Base-by-base conservation (phyloP, 257 asterid genomes). In the Schizonepeta tenuifolia region DNA sequence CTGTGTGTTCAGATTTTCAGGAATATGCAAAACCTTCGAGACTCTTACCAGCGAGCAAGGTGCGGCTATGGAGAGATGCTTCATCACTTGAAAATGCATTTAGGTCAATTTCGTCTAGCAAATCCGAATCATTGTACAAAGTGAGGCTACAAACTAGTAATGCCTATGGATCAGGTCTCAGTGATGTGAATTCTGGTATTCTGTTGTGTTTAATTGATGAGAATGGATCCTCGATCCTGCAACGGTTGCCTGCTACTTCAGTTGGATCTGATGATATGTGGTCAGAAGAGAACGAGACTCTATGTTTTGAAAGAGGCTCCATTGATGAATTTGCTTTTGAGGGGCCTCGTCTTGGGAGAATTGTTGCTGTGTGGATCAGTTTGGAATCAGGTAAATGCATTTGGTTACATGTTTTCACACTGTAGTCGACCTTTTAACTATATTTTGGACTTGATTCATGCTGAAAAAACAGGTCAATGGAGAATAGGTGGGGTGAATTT, bases 291-390 rank as follows among this genome's bases (percentile, higher is more conserved):
- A 26, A 60, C 6, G 89, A 82, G 56, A 28, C 47, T 62, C 78
- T 87, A 73, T 87, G 74, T 77, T 89, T 91, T 71, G 91, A 80
- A 78, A 77, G 88, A 80, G 96, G 96, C 77, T 73, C 83, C 1
- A 26, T 77, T 43, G 90, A 89, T 77, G 97, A 93, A 79, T 93
- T 87, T 78, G n/a, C 83, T 17, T 87, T 93, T 24, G 86, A 81
- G 62, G 98, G 96, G 55, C 96, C 92, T 59, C 58, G 72, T 65
- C 97, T 93, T 67, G 96, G 86, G 73, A 87, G 80, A 67, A 75
- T 90, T 60, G 73, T 68, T 44, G 98, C 98, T 57, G 79, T 89
- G 76, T 93, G 98, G 98, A 80, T 93, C 49, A 41, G 96, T 73
- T 67, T 87, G 60, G 97, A 90, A 78, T 90, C 98, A 79, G 98